Evolutionary conservation across 2,329 filamentous ascomycete genomes (phyloP), one percentile per base, ranked within the genome.

Genomic region (Apiospora koreana): DNA sequence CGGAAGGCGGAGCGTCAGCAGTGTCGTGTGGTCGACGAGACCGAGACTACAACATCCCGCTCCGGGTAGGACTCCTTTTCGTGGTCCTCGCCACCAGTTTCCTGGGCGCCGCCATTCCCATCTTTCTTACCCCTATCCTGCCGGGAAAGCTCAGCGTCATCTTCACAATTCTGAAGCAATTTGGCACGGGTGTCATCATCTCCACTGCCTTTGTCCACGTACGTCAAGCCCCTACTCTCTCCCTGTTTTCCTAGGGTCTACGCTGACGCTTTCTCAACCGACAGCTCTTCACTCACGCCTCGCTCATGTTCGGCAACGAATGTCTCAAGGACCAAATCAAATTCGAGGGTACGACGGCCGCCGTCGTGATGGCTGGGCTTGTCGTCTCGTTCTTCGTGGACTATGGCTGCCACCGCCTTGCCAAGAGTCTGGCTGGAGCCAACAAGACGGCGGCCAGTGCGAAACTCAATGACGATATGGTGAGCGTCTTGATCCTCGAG

Each of bases 351-450:
- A 93, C 90, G 0, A 88, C 92, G 0, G 87, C 91, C 0, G 89
- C 92, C 2, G 88, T 95, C 50, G 86, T 92, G 65, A 92, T 94
- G 89, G 92, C 89, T 0, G 93, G 93, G 0, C 81, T 94, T 1
- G 92, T 94, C 78, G 73, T 94, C 3, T 91, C 92, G 0, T 94
- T 94, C 79, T 75, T 93, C 1, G 84, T 93, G 45, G 93, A 95
- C 76, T 94, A 89, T 74, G 72, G 88, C 16, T 89, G 91, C 54
- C 86, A 90, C 48, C 87, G 91, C 1, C 79, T 92, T 65, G 83
- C 92, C 0, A 73, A 74, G 35, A 78, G 73, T 72, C 77, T 80
- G 25, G 67, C 58, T 69, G n/a, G 50, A 8, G 71, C 21, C 62
- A 25, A 42, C 10, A 25, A 16, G 62, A 65, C 41, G 38, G 12